phyloP scores from a whole-genome alignment of 805 yeast genomes.

The Candida chauliodis region DNA sequence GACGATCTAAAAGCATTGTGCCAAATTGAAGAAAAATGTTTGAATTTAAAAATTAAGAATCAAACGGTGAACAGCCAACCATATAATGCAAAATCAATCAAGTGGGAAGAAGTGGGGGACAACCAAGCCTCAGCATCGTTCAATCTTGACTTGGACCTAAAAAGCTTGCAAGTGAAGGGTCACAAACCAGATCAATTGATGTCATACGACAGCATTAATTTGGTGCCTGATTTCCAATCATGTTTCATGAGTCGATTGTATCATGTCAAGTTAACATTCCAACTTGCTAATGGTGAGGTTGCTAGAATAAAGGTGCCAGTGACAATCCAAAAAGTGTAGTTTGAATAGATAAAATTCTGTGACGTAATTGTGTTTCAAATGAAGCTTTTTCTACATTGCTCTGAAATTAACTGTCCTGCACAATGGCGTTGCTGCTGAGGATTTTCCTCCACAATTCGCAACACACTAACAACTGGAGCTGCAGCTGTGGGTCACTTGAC shows the following conservation, averaged over 20 bases:
- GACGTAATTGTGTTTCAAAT: slow-evolving; percentile 1
- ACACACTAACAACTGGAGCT: background rate
- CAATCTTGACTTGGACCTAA: slow-evolving; percentile 15
- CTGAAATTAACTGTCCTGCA: background rate
- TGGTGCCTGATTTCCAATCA: slow-evolving; percentile 38
- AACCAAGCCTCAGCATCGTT: slow-evolving; percentile 11
- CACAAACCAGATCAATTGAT: slow-evolving; percentile 10
- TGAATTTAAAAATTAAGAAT: slow-evolving; percentile 21
- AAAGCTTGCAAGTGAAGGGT: slow-evolving; percentile 11
- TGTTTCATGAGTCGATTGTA: slow-evolving; percentile 32
- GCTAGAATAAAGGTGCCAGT: slow-evolving; percentile 29
- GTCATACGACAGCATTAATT: slow-evolving; percentile 22
- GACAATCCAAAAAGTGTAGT: slow-evolving; percentile 18
- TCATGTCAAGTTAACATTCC: slow-evolving; percentile 21
- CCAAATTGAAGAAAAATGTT: slow-evolving; percentile 21
- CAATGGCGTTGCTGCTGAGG: background rate
- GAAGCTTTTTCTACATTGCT: background rate
- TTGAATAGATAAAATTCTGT: background rate
- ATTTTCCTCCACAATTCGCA: background rate
- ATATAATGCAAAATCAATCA: slow-evolving; percentile 7
- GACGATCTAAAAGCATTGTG: slow-evolving; percentile 29
- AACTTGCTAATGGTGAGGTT: slow-evolving; percentile 18
- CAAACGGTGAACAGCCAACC: slow-evolving; percentile 10
- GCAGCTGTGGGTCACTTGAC: background rate
- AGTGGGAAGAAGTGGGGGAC: slow-evolving; percentile 4